These are phyloP conservation scores for Serendipita indica DNA, from an alignment of 768 basidiomycete genomes.

Conservation along the genomic window DNA sequence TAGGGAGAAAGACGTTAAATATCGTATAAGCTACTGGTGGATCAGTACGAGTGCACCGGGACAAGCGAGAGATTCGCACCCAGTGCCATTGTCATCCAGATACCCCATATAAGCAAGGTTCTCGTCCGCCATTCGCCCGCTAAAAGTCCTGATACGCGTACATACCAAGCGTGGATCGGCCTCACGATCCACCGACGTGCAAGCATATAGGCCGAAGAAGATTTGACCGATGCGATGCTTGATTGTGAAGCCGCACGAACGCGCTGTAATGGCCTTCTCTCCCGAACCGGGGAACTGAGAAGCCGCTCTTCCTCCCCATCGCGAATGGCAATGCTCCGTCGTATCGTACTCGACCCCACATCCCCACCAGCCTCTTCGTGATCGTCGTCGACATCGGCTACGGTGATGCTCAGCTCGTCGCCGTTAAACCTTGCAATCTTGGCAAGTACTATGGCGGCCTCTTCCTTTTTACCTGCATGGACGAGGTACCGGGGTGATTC, in stretches of 20 bases:
- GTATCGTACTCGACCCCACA: neutral
- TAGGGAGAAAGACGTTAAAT: conserved; percentile 87
- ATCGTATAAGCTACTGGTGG: conserved; percentile 59
- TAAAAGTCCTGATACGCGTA: conserved; percentile 53
- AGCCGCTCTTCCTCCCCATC: conserved; percentile 9
- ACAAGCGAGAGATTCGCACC: conserved; percentile 31
- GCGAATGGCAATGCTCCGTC: conserved; percentile 2
- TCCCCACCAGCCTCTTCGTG: neutral
- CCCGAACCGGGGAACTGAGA: conserved; percentile 11
- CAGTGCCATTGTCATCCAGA: conserved; percentile 64
- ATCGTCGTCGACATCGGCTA: conserved; percentile 51
- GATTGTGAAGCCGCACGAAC: neutral
- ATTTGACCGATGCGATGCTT: neutral
- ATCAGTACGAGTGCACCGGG: neutral
- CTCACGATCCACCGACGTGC: conserved; percentile 41
- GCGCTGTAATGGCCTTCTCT: neutral
- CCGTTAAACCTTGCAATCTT: conserved; percentile 82
- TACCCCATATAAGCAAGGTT: conserved; percentile 63
- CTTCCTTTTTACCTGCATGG: conserved; percentile 67
- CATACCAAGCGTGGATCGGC: conserved; percentile 54
- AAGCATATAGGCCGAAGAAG: neutral
- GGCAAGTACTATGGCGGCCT: conserved; percentile 70
- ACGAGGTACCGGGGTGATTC: conserved; percentile 92
- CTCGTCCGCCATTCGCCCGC: conserved; percentile 61
- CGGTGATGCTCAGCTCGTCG: conserved; percentile 44